Base-by-base conservation (phyloP, 2,329 filamentous ascomycete genomes). In the Geosmithia flava region DNA sequence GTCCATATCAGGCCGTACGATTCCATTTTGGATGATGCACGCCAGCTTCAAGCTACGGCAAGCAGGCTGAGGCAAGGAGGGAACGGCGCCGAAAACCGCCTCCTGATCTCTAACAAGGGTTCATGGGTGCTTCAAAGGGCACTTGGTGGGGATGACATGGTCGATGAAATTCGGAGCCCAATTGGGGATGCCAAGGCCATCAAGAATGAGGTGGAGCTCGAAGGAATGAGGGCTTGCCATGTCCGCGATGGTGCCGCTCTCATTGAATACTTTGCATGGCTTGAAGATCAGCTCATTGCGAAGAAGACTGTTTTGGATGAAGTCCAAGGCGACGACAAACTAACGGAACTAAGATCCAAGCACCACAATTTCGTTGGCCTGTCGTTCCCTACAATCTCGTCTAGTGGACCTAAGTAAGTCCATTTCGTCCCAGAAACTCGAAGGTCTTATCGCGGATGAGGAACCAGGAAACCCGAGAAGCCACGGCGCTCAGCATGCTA, bases 331-430 rank as follows among this genome's bases (percentile, higher is more conserved):
- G 89, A 90, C 16, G 87, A 96, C 62, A 94, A 95, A 67, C 75
- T 98, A 2, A 88, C 95, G 62, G 74, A 79, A 51, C 71, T 89
- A 45, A 80, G 88, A 49, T 75, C 77, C 42, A 75, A 76, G 58
- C 72, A 81, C 48, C 67, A 89, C 50, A 73, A 86, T 53, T 98
- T 90, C 62, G 87, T 87, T 46, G 93, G 93, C 6, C 74, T 97
- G 16, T 96, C 90, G 0, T 98, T 98, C 59, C 82, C 89, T 55
- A 97, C 93, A 2, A 98, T 98, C 52, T 97, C 91, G 1, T 95
- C 90, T 0, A 96, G 89, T 0, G 93, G 93, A 2, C 70, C 91
- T 47, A 80, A 80, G 75, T 79, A 60, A 66, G 75, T 68, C 11
- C 5, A 2, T 19, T 40, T 20, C 2, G 20, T 43, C 15, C 42